Base-by-base conservation (phyloP, 2,329 filamentous ascomycete species). In the Fusarium heterosporum region DNA sequence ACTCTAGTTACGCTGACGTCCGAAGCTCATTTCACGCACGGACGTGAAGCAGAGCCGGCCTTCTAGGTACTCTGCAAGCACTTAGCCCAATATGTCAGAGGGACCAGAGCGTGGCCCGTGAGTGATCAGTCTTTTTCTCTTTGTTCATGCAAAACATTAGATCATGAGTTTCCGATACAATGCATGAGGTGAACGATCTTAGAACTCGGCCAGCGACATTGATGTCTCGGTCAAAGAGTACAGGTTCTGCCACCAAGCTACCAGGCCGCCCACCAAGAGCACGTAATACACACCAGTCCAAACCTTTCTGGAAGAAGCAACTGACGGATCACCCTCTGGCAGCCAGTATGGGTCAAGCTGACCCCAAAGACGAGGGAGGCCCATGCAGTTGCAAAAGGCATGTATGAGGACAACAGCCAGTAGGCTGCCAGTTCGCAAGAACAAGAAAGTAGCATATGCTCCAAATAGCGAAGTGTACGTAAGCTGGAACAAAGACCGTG, bases 391-490 rank as follows among this genome's bases (percentile, higher is more conserved):
- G 81, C 96, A 99, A 75, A 98, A 96, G 11, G 88, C 85, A 75
- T 99, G 96, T 7, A 92, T 90, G 19, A 89, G 75, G 52, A 95
- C 89, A 30, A 90, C 90, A 13, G 91, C 89, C 39, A 90, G 84
- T 38, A 98, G 79, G 46, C 91, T 96, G 5, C 93, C 93, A 0
- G 93, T 96, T 34, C 95, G 89, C 19, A 99, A 76, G 74, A 91
- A 97, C 19, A 97, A 73, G 72, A 98, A 99, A 0, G 93, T 93
- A 6, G 92, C 94, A 78, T 96, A 97, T 78, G 93, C 93, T 64
- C 96, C 96, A 74, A 99, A 99, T 7, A 98, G 78, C 8, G 93
- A 94, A 0, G 96, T 99, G 78, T 97, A 99, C 6, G 85, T 83
- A 72, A 99, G 90, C 76, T 98, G 96, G 68, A 98, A 85, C 12